Base-by-base conservation (phyloP, 2,329 filamentous ascomycete species). In the Didymella glomerata region DNA sequence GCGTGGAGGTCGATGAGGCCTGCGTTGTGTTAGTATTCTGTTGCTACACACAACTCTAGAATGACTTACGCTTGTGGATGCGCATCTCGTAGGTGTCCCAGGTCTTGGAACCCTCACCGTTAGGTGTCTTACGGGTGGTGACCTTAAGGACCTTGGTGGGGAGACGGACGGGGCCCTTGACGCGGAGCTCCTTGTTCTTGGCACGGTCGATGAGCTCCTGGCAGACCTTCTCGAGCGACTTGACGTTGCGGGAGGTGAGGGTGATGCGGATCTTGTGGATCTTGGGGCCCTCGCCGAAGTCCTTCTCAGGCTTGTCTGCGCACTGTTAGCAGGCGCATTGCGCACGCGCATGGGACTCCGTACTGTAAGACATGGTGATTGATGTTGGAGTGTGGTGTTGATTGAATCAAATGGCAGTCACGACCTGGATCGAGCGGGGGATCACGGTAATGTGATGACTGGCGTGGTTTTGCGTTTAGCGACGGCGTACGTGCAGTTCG, bases 91-190 rank as follows among this genome's bases (percentile, higher is more conserved):
- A 99, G 82, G 87, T 89, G 82, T 98, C 95, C 95, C 95, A 99
- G 79, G 95, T 99, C 92, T 99, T 99, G 83, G 91, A 96, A 85
- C 95, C 95, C 89, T 99, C 95, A 91, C 95, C 95, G 85, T 91
- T 95, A 81, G 95, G 95, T 70, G 95, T 98, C 91, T 99, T 99
- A 79, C 95, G 91, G 86, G 95, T 97, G 81, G 91, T 92, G 86
- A 97, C 88, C 87, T 95, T 92, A 78, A 98, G 88, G 81, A 88
- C 92, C 90, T 97, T 97, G 86, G 93, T 97, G 76, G 95, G 93
- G 77, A 97, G 90, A 79, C 94, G 93, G 83, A 98, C 94, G 80
- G 94, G 93, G 78, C 95, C 94, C 90, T 98, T 98, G 85, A 96
- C 92, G 80, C 91, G 90, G 78, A 99, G 91, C 80, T 96, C 93